These are phyloP conservation scores for Cladophialophora yegresii DNA, from an alignment of 2,329 filamentous ascomycete species.

Conservation along the genomic window DNA sequence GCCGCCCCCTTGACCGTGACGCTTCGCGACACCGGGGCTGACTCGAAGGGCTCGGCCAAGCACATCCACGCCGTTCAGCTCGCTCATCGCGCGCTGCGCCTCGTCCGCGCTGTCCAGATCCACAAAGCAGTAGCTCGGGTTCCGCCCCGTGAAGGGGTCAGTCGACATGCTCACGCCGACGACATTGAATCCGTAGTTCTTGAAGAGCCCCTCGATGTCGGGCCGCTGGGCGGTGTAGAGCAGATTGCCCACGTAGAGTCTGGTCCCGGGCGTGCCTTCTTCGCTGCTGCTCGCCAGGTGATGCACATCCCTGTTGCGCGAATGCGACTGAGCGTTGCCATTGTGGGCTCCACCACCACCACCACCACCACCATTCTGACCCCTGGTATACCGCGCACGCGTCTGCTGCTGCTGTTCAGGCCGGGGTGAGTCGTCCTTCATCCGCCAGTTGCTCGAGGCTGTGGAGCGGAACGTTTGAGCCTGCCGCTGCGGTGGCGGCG, in stretches of 20 bases:
- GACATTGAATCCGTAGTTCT: constrained; percentile 43
- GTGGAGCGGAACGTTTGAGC: constrained; percentile 27
- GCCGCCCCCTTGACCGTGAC: constrained; percentile 10
- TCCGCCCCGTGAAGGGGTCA: constrained; percentile 67
- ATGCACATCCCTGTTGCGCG: not conserved
- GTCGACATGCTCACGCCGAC: constrained; percentile 68
- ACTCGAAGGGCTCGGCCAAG: constrained; percentile 64
- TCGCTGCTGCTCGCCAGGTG: constrained; percentile 3
- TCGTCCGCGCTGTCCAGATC: constrained; percentile 62
- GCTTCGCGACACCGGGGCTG: constrained; percentile 61
- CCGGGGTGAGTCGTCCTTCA: constrained; percentile 44
- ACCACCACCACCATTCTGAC: not conserved
- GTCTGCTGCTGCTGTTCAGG: constrained; percentile 38
- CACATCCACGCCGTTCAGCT: constrained; percentile 58
- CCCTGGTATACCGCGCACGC: constrained; percentile 41
- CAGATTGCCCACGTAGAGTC: constrained; percentile 59
- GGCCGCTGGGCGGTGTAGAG: constrained; percentile 56
- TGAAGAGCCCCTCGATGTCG: constrained; percentile 55
- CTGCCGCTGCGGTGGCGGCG: constrained; percentile 22
- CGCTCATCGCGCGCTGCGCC: constrained; percentile 60
- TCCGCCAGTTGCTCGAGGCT: constrained; percentile 45
- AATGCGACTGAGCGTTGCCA: not conserved
- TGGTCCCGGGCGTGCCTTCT: constrained; percentile 41
- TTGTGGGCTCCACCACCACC: not conserved
- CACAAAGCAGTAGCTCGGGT: constrained; percentile 74